A percentile compares a stretch with the other conserved stretches of the same genome.
Conservation (phyloP, 805 yeast species). For the Lachancea thermotolerans region DNA sequence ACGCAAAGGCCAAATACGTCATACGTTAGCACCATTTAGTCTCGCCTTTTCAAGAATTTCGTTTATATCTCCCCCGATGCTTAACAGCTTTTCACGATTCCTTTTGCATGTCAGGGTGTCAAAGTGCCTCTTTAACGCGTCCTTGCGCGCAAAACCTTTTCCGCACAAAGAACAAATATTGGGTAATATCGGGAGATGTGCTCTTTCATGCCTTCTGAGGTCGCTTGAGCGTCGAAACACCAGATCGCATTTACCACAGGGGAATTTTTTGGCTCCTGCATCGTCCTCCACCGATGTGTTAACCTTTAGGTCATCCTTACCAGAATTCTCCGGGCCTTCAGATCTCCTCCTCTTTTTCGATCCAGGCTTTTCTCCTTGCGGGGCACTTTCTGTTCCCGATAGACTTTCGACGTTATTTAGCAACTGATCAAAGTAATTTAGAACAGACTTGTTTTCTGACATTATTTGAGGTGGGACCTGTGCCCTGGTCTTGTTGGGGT, state of each 20-base stretch:
- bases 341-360: slow-evolving; percentile 1
- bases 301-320: neutral
- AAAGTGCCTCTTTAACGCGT: slow-evolving; percentile 69
- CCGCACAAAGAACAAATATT: slow-evolving; percentile 71
- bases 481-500: neutral
- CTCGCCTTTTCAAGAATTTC: slow-evolving; percentile 27
- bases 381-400: neutral
- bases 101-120: slow-evolving; percentile 71
- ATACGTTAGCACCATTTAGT: slow-evolving; percentile 24
- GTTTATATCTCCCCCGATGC: slow-evolving; percentile 34
- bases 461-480: slow-evolving; percentile 6
- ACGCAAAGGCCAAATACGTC: neutral
- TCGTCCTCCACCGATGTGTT: slow-evolving; percentile 5
- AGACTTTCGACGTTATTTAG: slow-evolving; percentile 2
- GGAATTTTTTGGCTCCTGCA: slow-evolving; percentile 36
- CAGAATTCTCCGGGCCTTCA: neutral
- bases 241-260: slow-evolving; percentile 55
- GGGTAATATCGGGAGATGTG: slow-evolving; percentile 63
- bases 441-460: slow-evolving; percentile 8
- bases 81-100: slow-evolving; percentile 50
- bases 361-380: neutral
- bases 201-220: slow-evolving; percentile 67
- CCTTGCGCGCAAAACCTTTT: slow-evolving; percentile 78
- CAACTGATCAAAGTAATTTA: slow-evolving; percentile 11
- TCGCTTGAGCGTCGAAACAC: slow-evolving; percentile 64